phyloP scores from a whole-genome alignment of 1,284 basidiomycete genomes.

The Cutaneotrichosporon cutaneum region DNA sequence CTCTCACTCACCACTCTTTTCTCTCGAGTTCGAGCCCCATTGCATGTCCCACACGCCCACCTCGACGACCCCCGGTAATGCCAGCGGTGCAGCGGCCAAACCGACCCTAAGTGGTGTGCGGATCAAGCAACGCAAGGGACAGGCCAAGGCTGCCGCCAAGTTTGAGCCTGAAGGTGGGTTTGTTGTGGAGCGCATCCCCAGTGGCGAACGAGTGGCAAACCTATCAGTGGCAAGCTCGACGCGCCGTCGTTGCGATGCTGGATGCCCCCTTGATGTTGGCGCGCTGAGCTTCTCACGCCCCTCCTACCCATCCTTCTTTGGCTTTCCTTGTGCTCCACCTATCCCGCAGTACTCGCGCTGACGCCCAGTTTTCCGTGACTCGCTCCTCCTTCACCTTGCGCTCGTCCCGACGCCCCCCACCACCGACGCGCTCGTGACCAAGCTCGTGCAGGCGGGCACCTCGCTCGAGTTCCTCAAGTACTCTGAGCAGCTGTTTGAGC shows the following conservation, averaged over 20 bases:
- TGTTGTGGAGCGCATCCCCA: background rate
- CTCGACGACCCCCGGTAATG: slow-evolving; percentile 46
- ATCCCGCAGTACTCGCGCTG: background rate
- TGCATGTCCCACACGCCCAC: slow-evolving; percentile 54
- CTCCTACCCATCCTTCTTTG: background rate
- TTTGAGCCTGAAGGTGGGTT: slow-evolving; percentile 58
- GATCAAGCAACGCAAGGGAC: slow-evolving; percentile 56
- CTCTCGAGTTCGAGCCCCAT: slow-evolving; percentile 24
- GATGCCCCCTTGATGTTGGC: background rate
- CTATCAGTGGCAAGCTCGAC: background rate
- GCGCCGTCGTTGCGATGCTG: background rate
- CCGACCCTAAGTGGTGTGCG: slow-evolving; percentile 55
- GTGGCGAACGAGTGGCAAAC: background rate
- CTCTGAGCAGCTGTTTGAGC: slow-evolving; percentile 91
- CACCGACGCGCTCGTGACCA: slow-evolving; percentile 57
- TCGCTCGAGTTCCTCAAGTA: slow-evolving; percentile 93
- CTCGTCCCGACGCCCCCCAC: slow-evolving; percentile 75
- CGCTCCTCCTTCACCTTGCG: slow-evolving; percentile 89
- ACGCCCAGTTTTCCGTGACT: slow-evolving; percentile 81
- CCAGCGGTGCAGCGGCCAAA: slow-evolving; percentile 47
- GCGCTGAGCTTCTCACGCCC: background rate
- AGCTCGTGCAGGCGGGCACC: slow-evolving; percentile 84
- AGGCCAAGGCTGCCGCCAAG: slow-evolving; percentile 57
- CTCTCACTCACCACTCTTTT: background rate
- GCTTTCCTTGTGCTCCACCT: background rate